phyloP scores from a whole-genome alignment of 2,329 filamentous ascomycete genomes.

The Pseudogymnoascus sp. region DNA sequence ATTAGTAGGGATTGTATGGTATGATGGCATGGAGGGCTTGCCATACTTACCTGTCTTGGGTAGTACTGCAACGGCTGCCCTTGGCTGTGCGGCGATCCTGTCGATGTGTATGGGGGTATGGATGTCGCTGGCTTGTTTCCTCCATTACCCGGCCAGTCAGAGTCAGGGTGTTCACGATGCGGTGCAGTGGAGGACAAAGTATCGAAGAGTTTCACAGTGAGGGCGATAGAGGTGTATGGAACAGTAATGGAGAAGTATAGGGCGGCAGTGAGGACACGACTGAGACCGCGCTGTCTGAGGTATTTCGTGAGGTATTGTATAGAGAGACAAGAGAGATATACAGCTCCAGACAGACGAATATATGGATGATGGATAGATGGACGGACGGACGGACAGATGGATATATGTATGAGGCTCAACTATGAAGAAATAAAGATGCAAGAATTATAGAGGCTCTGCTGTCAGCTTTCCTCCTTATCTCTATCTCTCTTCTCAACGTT shows the following conservation, averaged over 20 bases:
- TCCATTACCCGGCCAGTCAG: no score
- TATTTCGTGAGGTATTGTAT: neutral
- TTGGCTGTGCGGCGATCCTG: neutral
- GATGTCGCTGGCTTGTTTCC: no score
- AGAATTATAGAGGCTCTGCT: neutral
- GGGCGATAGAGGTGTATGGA: neutral
- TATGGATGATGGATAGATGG: neutral
- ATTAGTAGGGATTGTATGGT: slow-evolving; percentile 1
- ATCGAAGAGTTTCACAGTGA: neutral
- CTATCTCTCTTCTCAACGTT: neutral
- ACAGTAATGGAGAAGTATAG: neutral
- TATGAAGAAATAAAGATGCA: neutral
- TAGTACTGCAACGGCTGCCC: neutral
- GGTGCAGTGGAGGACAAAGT: neutral
- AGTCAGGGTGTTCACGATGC: neutral
- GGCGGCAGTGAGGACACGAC: no score
- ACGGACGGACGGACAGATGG: no score
- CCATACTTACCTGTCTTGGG: neutral
- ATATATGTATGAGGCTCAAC: neutral
- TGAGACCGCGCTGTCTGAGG: neutral
- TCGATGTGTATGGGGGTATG: neutral
- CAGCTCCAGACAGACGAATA: neutral
- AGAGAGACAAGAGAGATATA: neutral
- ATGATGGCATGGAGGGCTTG: neutral
- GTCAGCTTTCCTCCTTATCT: neutral